Evolutionary conservation across 768 basidiomycete genomes (phyloP).

Genomic region (Panellus pusillus): DNA sequence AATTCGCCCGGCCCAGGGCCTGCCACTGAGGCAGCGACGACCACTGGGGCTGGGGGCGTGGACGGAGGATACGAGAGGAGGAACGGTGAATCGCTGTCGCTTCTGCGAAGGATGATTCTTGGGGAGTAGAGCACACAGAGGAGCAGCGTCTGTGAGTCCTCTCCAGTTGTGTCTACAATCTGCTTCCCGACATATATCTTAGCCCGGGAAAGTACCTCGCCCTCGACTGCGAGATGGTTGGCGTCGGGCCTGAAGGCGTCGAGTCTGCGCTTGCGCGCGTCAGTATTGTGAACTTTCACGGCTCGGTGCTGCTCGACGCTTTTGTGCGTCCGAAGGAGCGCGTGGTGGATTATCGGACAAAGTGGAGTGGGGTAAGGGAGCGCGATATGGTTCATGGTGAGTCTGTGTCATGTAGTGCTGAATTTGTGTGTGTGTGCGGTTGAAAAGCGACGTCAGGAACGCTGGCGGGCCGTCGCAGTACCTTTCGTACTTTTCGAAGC

Average conservation of each 20-base stretch:
- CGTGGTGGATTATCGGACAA: slow-evolving; percentile 91
- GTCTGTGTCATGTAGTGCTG: slow-evolving; percentile 7
- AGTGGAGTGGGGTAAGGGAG: slow-evolving; percentile 81
- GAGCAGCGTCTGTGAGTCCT: slow-evolving; percentile 46
- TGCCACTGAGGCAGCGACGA: not conserved
- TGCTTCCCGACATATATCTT: slow-evolving; percentile 13
- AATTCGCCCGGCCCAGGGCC: slow-evolving; percentile 15
- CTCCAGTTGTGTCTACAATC: not conserved
- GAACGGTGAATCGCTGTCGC: slow-evolving; percentile 49
- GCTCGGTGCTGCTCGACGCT: slow-evolving; percentile 74
- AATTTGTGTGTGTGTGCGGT: no score
- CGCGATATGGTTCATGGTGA: slow-evolving; percentile 70
- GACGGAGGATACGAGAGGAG: slow-evolving; percentile 28
- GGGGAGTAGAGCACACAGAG: slow-evolving; percentile 43
- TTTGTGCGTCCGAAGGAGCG: slow-evolving; percentile 85
- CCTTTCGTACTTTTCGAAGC: no score
- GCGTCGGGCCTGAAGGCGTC: slow-evolving; percentile 77
- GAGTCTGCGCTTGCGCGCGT: slow-evolving; percentile 89
- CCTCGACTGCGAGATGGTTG: slow-evolving; percentile 98
- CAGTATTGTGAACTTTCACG: slow-evolving; percentile 87
- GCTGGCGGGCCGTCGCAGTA: no score
- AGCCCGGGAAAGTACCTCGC: slow-evolving; percentile 77
- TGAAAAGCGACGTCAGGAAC: no score
- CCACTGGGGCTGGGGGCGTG: not conserved
- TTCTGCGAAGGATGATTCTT: slow-evolving; percentile 53